A percentile compares a stretch with the other conserved stretches of the same genome.
These are phyloP conservation scores for Phyllostachys edulis DNA, from an alignment of 176 grass and related monocot species.

Conservation along the genomic window DNA sequence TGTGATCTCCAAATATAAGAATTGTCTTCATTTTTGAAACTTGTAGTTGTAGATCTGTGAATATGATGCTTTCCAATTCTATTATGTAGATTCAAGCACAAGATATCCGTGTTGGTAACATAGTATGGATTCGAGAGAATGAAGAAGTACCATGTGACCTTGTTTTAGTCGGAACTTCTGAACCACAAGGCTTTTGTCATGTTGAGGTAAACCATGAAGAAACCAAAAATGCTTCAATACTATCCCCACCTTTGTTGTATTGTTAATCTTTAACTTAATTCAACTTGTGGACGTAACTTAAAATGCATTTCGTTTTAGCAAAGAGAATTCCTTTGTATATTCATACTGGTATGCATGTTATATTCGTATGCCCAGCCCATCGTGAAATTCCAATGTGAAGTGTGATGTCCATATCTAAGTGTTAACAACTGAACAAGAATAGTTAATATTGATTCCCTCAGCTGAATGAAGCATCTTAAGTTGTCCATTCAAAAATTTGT, in stretches of 20 bases:
- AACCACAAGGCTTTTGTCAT: conserved; percentile 84
- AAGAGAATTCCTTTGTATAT: background rate
- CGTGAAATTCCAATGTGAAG: conserved; percentile 14
- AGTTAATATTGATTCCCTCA: background rate
- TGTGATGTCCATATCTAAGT: background rate
- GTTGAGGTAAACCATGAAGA: conserved; percentile 65
- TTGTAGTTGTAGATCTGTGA: conserved; percentile 6
- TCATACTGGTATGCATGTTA: background rate
- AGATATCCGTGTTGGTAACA: conserved; percentile 90
- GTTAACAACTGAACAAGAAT: background rate
- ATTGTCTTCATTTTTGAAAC: conserved; percentile 6
- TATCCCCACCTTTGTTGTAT: background rate
- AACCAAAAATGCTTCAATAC: background rate
- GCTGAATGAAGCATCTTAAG: background rate
- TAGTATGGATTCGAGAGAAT: conserved; percentile 98
- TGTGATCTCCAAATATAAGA: conserved; percentile 19
- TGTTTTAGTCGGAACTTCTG: conserved; percentile 91
- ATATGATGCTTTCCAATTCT: conserved; percentile 25
- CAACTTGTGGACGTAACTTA: background rate
- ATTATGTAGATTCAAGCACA: conserved; percentile 84
- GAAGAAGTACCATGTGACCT: conserved; percentile 98
- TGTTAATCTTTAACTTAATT: background rate
- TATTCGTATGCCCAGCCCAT: background rate
- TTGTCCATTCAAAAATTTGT: background rate
- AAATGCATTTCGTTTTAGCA: background rate